Evolutionary conservation across 495 filamentous ascomycete species (phyloP).

Genomic region (Penicillium parvum): DNA sequence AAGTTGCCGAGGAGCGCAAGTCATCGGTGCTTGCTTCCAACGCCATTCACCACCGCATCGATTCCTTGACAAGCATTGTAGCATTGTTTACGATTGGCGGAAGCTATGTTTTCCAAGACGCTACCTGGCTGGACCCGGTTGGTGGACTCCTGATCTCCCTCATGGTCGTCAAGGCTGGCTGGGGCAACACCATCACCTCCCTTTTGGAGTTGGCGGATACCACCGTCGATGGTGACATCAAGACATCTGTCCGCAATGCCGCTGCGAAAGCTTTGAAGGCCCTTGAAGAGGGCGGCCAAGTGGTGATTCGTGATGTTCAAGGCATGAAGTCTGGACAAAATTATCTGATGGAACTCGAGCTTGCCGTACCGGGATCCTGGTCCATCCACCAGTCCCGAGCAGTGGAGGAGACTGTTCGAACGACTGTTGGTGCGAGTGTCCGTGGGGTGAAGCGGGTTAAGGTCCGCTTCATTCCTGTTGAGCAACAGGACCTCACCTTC

Average conservation of each 20-base stretch:
- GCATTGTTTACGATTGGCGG: constrained; percentile 83
- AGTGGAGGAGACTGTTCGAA: constrained; percentile 68
- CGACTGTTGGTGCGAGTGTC: constrained; percentile 65
- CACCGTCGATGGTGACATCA: constrained; percentile 81
- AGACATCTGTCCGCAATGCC: constrained; percentile 59
- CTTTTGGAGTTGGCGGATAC: constrained; percentile 85
- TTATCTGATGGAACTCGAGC: constrained; percentile 81
- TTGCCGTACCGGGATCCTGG: constrained; percentile 71
- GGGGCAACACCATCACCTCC: constrained; percentile 75
- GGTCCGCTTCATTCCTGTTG: constrained; percentile 73
- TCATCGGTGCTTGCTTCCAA: constrained; percentile 96
- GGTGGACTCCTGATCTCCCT: constrained; percentile 86
- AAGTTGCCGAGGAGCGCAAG: constrained; percentile 89
- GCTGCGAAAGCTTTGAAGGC: constrained; percentile 54
- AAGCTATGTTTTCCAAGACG: constrained; percentile 77
- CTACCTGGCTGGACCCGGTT: constrained; percentile 91
- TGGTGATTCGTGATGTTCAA: constrained; percentile 67
- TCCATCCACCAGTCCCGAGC: constrained; percentile 61
- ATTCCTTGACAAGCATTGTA: constrained; percentile 90
- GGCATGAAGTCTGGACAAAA: constrained; percentile 95
- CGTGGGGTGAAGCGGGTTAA: constrained; percentile 76
- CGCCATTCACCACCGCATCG: constrained; percentile 92
- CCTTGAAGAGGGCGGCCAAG: constrained; percentile 30
- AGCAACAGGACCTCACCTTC: constrained; percentile 46
- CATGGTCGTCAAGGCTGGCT: constrained; percentile 89